Base-by-base conservation (phyloP, 2,329 filamentous ascomycete species). In the Exophiala aquamarina region DNA sequence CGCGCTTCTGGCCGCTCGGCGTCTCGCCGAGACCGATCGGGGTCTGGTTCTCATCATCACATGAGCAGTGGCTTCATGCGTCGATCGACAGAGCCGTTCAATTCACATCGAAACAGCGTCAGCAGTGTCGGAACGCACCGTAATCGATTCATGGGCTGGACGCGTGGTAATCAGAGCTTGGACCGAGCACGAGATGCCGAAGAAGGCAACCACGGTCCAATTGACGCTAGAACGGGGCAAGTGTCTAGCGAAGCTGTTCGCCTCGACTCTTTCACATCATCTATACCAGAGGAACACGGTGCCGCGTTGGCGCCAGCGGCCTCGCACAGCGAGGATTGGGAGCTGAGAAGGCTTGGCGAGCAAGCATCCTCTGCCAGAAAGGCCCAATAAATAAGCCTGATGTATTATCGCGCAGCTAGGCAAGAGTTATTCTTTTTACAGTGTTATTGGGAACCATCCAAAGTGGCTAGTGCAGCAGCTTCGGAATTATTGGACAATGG, bases 81-180 rank as follows among this genome's bases (percentile, higher is more conserved):
- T 42, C 49, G 55, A 58, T 57, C 49, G 33, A 52, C 42, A 55
- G 49, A 70, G 57, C 54, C 23, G 11, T 59, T 61, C 4, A 37
- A n/a, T n/a, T n/a, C 21, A 61, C 55, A 15, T 66, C 48, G 45
- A 62, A 44, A 28, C 8, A 41, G 28, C 21, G 42, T 57, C 14
- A 50, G 35, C 18, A 58, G 65, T 32, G 67, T 66, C 11, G 67
- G 72, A 4, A 67, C 69, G 4, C 78, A 81, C 47, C 74, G 77
- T 5, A 83, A 83, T 53, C 74, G 82, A 2, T 85, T 86, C 68
- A 81, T 86, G 64, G 68, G 74, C 28, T 74, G 79, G 23, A 6
- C 23, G 23, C 23, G 23, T 26, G 23, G 23, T 18, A 41, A 29
- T 18, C 41, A 41, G 36, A 52, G 48, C 29, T 39, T 47, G 3